Percentiles rank a stretch among this genome's conserved stretches.
Conservation (phyloP, 257 asterid species). For the Nicotiana paniculata region DNA sequence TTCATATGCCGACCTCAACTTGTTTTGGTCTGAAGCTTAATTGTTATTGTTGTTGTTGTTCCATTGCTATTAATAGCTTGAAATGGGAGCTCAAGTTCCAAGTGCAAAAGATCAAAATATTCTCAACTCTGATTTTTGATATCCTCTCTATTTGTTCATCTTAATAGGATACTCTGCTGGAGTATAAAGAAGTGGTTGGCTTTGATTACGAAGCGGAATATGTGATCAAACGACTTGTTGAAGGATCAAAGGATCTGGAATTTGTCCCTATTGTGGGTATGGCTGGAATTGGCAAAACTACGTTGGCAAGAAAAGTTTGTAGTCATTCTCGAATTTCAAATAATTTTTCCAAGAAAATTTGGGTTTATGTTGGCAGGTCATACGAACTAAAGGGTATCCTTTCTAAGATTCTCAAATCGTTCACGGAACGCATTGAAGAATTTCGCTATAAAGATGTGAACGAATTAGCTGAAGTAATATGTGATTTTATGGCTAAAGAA, state of each 20-base stretch:
- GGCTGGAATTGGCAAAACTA: conserved; percentile 40
- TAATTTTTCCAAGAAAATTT: conserved; percentile 20
- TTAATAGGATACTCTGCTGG: not conserved
- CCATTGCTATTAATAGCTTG: too few relatives aligned
- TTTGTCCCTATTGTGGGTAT: conserved; percentile 30
- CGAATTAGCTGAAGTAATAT: conserved; percentile 10
- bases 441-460: not conserved
- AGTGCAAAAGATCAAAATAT: too few relatives aligned
- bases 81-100: too few relatives aligned
- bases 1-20: too few relatives aligned
- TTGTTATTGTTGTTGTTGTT: too few relatives aligned
- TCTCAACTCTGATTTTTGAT: not conserved
- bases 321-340: conserved; percentile 9
- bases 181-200: not conserved
- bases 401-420: conserved; percentile 19
- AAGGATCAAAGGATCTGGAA: conserved; percentile 11
- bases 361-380: conserved; percentile 23
- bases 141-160: not conserved
- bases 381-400: not conserved
- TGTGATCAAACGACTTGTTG: conserved; percentile 12
- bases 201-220: conserved; percentile 19
- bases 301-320: conserved; percentile 25
- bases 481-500: not conserved
- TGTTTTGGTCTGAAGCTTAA: too few relatives aligned
- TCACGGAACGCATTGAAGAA: conserved; percentile 5